Conservation (phyloP, 23 red algal genomes). For the Agarophyton chilense region DNA sequence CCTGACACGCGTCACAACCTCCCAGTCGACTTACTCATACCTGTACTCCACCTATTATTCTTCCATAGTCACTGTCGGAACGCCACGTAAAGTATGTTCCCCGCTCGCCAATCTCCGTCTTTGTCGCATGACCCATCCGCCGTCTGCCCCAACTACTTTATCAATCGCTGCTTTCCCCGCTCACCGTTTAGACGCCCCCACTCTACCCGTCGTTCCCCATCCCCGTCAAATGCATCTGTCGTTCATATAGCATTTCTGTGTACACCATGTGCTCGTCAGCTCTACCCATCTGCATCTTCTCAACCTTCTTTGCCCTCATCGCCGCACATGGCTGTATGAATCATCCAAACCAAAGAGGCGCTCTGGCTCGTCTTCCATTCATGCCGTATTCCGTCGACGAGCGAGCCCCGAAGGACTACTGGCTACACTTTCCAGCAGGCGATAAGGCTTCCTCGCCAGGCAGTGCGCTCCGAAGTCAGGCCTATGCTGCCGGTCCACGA, state of each 20-base stretch:
- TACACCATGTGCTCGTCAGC: neutral
- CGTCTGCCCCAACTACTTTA: neutral
- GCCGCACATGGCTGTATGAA: constrained; percentile 20
- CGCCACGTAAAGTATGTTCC: neutral
- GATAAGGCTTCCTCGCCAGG: constrained; percentile 14
- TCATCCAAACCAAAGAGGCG: constrained; percentile 25
- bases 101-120: neutral
- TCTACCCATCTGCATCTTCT: neutral
- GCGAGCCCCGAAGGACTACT: constrained; percentile 30
- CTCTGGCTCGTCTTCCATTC: neutral
- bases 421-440: constrained; percentile 40
- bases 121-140: neutral
- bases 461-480: constrained; percentile 7
- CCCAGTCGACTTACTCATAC: neutral
- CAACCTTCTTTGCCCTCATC: neutral
- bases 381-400: constrained; percentile 18
- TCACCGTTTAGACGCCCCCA: neutral
- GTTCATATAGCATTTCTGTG: neutral
- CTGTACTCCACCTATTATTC: neutral
- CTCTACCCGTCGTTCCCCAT: neutral
- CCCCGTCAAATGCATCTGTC: neutral
- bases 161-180: neutral
- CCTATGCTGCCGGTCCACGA: neutral
- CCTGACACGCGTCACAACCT: neutral
- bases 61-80: neutral